Evolutionary conservation across 1,284 basidiomycete genomes (phyloP), one percentile per base, ranked within the genome.

Genomic region (Trichosporon coremiiforme): DNA sequence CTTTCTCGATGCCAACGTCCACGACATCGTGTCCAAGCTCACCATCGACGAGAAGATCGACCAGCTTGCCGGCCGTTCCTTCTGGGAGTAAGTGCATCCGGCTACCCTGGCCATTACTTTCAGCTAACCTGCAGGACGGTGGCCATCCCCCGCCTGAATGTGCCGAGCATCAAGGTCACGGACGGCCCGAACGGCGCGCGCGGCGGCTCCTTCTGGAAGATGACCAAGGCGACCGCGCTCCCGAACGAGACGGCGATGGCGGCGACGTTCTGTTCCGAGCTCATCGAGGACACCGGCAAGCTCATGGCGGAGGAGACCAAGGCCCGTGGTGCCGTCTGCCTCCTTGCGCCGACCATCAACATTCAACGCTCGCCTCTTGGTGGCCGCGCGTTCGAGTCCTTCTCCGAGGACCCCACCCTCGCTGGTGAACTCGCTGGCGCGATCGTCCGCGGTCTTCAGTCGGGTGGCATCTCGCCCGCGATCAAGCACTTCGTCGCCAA

Each of bases 331-430:
- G 89, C 90, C 2, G 88, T 89, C 8, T 86, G 91, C 6, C 78
- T 84, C 15, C 87, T 93, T 33, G 91, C 88, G 0, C 91, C 91
- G 0, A 93, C 91, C 0, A 90, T 90, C 81, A 93, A 93, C 80
- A 92, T 92, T 66, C 90, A 91, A 80, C 87, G 91, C 35, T 89
- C 86, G 70, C 91, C 91, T 9, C 86, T 92, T 12, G 90, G 91
- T 45, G 91, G 91, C 47, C 85, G 91, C 65, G 74, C 77, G 5
- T 77, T 79, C 66, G 77, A 75, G 79, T 90, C 89, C 55, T 93
- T 91, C 84, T 90, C 91, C 0, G 92, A 93, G 79, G 92, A 94
- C 77, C 91, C 92, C 1, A 82, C 88, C 68, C 86, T 91, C 6
- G 90, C 89, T 25, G 92, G 92, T 22, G 84, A 86, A 72, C 86